Evolutionary conservation across 106 monocot species (phyloP).

Genomic region (Allium fistulosum): DNA sequence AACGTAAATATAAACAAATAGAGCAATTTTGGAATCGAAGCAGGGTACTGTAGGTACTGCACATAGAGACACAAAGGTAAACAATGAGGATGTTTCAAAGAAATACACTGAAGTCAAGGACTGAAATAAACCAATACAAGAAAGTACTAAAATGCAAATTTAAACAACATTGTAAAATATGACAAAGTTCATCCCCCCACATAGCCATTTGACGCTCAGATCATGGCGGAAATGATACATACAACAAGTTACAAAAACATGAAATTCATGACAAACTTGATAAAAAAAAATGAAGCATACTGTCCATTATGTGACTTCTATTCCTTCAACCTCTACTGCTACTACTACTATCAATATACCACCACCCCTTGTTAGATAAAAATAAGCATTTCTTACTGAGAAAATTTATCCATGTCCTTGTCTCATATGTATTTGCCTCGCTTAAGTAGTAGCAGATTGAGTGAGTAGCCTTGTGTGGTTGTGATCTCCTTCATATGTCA

Average conservation of each 20-base stretch:
- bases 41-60: not conserved
- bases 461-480: conserved; percentile 38
- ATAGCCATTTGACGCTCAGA: not conserved
- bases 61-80: conserved; percentile 2
- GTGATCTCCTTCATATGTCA: conserved; percentile 79
- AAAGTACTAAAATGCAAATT: not conserved
- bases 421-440: no score
- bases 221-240: not conserved
- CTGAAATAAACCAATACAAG: not conserved
- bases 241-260: not conserved
- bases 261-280: not conserved
- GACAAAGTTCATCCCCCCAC: not conserved
- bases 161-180: not conserved
- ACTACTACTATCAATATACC: not conserved
- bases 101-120: not conserved
- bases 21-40: not conserved
- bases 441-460: conserved; percentile 19
- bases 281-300: not conserved
- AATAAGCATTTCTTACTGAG: not conserved
- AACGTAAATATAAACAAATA: not conserved
- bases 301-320: not conserved
- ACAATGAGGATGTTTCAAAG: conserved; percentile 2
- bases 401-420: no score
- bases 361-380: not conserved
- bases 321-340: not conserved